Base-by-base conservation (phyloP, 306 rosid species). In the Abrus pulchellus region DNA sequence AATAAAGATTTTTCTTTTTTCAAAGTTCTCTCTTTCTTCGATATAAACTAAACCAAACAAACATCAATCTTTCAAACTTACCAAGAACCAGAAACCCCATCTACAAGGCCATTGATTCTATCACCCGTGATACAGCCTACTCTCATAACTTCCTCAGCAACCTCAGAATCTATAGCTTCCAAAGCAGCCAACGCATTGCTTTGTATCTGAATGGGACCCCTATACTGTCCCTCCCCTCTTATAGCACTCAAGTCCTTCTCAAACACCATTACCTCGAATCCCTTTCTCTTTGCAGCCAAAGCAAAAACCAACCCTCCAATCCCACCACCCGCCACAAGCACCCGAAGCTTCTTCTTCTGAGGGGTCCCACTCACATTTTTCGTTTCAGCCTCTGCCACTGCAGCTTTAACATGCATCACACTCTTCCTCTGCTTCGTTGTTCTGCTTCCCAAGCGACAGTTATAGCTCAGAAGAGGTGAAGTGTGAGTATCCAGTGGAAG, bases 131-230 rank as follows among this genome's bases (percentile, higher is more conserved):
- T 84, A 78, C 99, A 95, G 10, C 98, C 99, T 55, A 79, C 86
- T 61, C 77, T 86, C 98, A 95, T 84, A 77, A 95, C 97, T 83
- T 95, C 97, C 0, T 95, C 99, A 9, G 99, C 99, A 53, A 95
- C 98, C 38, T 91, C 98, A 10, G 84, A 70, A 88, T 95, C 99
- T 61, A 95, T 90, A 80, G 99, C 98, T 82, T 95, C 99, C 88
- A 95, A 87, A 76, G 98, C 99, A 78, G 98, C 99, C 90, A 95
- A 87, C n/a, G 99, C 99, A 80, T 95, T 95, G 28, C 99, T 95
- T 84, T 95, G 99, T 49, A 95, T 84, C 93, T 93, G 99, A 89
- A 95, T 95, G 5, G 99, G 99, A 69, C 99, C 99, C 74, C 99
- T 87, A 40, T 93, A 93, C 82, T 93, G 98, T 53, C 98, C 98